These are phyloP conservation scores for Tolypocladium amazonense DNA, from an alignment of 2,329 filamentous ascomycete genomes.

Conservation along the genomic window DNA sequence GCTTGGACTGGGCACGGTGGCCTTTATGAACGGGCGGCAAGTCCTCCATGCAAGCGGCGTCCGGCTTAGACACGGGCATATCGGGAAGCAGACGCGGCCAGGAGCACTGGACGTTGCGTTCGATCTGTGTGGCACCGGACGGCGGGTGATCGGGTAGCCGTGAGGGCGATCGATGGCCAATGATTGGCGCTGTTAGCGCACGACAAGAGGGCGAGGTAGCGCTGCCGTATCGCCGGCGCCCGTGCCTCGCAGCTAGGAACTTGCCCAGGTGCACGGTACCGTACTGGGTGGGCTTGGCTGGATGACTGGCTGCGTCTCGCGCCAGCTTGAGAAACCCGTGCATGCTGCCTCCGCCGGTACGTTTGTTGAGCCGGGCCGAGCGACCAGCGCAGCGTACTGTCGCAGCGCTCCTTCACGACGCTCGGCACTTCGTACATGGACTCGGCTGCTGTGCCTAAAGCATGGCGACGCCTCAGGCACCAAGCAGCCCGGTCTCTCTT, in stretches of 20 bases:
- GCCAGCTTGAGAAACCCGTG: background rate
- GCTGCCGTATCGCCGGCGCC: background rate
- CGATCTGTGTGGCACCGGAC: conserved; percentile 8
- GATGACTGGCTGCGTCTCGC: background rate
- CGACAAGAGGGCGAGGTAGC: background rate
- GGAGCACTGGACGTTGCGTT: background rate
- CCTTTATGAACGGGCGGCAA: background rate
- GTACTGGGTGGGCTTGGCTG: no score
- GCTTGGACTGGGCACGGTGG: background rate
- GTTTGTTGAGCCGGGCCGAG: background rate
- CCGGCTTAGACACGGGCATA: background rate
- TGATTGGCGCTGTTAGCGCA: conserved; percentile 1
- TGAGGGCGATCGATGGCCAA: conserved; percentile 12
- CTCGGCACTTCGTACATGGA: background rate
- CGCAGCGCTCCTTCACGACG: background rate
- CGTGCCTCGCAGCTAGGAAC: background rate
- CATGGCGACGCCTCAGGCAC: background rate
- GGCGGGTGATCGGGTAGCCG: conserved; percentile 9
- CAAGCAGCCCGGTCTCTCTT: background rate
- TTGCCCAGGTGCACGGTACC: no score
- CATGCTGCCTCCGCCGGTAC: background rate
- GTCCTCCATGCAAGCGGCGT: background rate
- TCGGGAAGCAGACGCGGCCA: background rate
- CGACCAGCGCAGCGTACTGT: background rate
- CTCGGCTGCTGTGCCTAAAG: background rate